Evolutionary conservation across 805 yeast genomes (phyloP), one percentile per base, ranked within the genome.

Genomic region (Candida ovalis): DNA sequence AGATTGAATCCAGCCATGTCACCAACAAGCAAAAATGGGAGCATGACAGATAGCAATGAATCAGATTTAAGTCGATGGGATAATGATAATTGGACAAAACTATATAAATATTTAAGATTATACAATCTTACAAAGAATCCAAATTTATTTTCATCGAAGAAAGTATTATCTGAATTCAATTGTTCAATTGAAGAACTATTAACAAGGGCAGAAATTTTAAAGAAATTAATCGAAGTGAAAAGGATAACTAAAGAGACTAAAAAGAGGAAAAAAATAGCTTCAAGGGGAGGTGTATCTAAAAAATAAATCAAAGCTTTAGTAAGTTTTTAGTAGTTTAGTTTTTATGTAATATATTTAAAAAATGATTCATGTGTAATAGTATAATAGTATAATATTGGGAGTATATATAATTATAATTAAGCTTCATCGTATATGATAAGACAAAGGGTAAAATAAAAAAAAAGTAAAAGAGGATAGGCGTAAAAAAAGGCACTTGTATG

Each of bases 181-280:
- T 63, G 68, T 49, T 19, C 53, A 17, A 40, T 57, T n/a, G 48
- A 51, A 23, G 67, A 62, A 40, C 44, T 64, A 4, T 45, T 44
- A 3, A 39, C 54, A 17, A 50, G 68, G 35, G 46, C 55, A 17
- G 46, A 53, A 24, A 51, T 58, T 21, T 49, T 59, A 8, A 50
- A 49, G 28, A 51, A 52, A 27, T 48, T 56, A 19, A 35, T 56
- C 5, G 56, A 55, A n/a, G 57, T 52, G 44, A 56, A 55, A 43
- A 46, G 43, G 39, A 56, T 56, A 21, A 53, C 50, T 7, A 38
- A 44, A 28, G 40, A 25, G 23, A 37, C 37, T n/a, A 40, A 25
- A 22, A 44, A 25, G 27, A 35, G 38, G 6, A 35, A 35, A 7
- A 18, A 7, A 7, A 7, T 10, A 7, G 10, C 28, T 25, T 10